Conservation (phyloP, 2,329 filamentous ascomycete genomes). For the Aspergillus hortae region DNA sequence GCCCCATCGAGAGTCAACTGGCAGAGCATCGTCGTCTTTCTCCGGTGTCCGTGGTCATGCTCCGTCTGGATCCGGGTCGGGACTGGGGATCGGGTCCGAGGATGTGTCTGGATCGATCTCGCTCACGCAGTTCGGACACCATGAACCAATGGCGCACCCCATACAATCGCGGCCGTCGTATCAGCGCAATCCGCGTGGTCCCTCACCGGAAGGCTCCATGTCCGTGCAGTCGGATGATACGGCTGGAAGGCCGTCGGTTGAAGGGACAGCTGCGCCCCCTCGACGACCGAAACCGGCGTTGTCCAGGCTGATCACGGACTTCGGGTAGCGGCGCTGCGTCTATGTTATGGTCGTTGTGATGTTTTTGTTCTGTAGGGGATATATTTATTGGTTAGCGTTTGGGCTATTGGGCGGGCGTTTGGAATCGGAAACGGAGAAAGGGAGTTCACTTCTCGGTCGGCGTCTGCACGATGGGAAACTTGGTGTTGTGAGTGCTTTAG, state of each 20-base stretch:
- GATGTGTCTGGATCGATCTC: neutral
- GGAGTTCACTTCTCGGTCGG: neutral
- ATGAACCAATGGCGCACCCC: neutral
- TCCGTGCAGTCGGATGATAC: conserved; percentile 2
- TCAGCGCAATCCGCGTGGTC: neutral
- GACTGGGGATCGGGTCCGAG: neutral
- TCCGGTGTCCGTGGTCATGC: neutral
- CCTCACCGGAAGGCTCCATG: conserved; percentile 3
- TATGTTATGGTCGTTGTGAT: neutral
- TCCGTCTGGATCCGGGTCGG: conserved; percentile 1
- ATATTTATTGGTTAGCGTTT: neutral
- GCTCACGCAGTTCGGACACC: neutral
- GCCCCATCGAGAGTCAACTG: neutral
- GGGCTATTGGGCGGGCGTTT: neutral
- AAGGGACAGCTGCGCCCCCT: conserved; percentile 9
- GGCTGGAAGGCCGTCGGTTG: neutral
- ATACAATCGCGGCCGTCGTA: neutral
- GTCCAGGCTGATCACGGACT: conserved; percentile 34
- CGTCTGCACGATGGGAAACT: neutral
- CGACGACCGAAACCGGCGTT: conserved; percentile 32
- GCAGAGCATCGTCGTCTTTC: neutral
- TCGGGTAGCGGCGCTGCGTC: conserved; percentile 15
- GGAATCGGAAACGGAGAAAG: neutral
- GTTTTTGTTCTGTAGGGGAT: conserved; percentile 1
- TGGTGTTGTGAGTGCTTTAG: neutral